These are phyloP conservation scores for Neofusicoccum kwambonambiense DNA, from an alignment of 2,329 filamentous ascomycete genomes.

Conservation along the genomic window DNA sequence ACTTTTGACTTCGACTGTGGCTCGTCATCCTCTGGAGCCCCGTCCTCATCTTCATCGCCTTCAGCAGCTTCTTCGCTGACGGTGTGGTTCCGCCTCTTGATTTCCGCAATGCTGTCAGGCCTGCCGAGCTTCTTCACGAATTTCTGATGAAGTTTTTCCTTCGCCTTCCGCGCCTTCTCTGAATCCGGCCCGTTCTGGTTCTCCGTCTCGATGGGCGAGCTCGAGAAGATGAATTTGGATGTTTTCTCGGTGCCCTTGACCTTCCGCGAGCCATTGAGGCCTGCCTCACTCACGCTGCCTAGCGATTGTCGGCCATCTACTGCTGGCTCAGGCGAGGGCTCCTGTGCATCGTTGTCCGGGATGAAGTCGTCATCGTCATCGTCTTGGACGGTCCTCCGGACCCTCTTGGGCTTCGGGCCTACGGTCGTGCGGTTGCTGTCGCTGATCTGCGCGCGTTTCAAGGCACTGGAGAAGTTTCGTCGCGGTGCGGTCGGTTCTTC, in stretches of 20 bases:
- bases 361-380: constrained; percentile 40
- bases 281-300: constrained; percentile 25
- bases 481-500: not conserved
- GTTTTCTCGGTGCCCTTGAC: constrained; percentile 49
- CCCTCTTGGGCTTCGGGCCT: constrained; percentile 3
- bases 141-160: constrained; percentile 72
- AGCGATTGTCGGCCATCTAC: constrained; percentile 24
- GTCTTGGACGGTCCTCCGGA: constrained; percentile 18
- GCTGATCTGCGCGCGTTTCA: constrained; percentile 48
- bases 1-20: constrained; percentile 44
- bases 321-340: not conserved
- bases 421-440: not conserved
- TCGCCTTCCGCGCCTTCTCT: constrained; percentile 56
- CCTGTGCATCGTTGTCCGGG: constrained; percentile 33
- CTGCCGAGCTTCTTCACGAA: constrained; percentile 90
- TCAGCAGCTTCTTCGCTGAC: constrained; percentile 54
- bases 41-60: constrained; percentile 54
- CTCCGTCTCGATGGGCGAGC: constrained; percentile 38
- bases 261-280: constrained; percentile 31
- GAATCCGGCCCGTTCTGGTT: constrained; percentile 47
- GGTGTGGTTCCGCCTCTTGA: constrained; percentile 60
- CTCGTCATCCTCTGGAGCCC: constrained; percentile 53
- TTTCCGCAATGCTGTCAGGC: constrained; percentile 73
- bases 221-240: constrained; percentile 60
- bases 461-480: constrained; percentile 28